These are phyloP conservation scores for Ceratocystis destructans DNA, from an alignment of 2,329 filamentous ascomycete genomes.

Conservation along the genomic window DNA sequence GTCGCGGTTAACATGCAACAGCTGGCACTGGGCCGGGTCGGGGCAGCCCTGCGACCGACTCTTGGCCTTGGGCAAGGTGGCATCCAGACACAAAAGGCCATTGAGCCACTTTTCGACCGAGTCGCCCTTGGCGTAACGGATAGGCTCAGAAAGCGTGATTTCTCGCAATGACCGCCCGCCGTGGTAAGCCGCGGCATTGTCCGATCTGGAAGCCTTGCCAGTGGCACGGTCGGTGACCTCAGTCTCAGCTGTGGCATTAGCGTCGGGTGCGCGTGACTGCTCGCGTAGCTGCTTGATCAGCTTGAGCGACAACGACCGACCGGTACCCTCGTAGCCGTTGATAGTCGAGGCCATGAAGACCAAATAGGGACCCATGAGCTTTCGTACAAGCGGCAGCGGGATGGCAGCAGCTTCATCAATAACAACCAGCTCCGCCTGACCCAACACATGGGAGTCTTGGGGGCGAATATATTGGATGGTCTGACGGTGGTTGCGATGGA, in stretches of 20 bases:
- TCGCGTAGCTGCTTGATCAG: constrained; percentile 94
- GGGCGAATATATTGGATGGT: constrained; percentile 98
- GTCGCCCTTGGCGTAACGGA: constrained; percentile 84
- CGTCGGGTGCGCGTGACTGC: constrained; percentile 53
- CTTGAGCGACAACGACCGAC: constrained; percentile 85
- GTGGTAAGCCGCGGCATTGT: constrained; percentile 38
- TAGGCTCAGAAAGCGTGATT: constrained; percentile 85
- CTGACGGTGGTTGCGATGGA: constrained; percentile 86
- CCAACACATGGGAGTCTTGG: constrained; percentile 86
- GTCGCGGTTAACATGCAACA: constrained; percentile 89
- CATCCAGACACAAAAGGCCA: constrained; percentile 81
- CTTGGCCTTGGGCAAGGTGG: constrained; percentile 68
- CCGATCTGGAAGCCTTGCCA: constrained; percentile 55
- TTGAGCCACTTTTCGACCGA: constrained; percentile 95
- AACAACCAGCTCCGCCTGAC: constrained; percentile 86
- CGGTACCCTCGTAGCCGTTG: constrained; percentile 96
- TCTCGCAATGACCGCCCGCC: constrained; percentile 74
- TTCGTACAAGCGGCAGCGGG: constrained; percentile 77
- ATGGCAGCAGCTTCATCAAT: constrained; percentile 98
- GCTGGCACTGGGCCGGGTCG: constrained; percentile 79
- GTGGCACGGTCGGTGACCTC: constrained; percentile 66
- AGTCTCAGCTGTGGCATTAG: constrained; percentile 40
- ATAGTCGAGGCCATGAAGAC: constrained; percentile 99
- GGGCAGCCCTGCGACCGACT: constrained; percentile 63
- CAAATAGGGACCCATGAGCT: constrained; percentile 90